phyloP scores from a whole-genome alignment of 371 early-diverging fungal genomes.

The Mucor sp. region DNA sequence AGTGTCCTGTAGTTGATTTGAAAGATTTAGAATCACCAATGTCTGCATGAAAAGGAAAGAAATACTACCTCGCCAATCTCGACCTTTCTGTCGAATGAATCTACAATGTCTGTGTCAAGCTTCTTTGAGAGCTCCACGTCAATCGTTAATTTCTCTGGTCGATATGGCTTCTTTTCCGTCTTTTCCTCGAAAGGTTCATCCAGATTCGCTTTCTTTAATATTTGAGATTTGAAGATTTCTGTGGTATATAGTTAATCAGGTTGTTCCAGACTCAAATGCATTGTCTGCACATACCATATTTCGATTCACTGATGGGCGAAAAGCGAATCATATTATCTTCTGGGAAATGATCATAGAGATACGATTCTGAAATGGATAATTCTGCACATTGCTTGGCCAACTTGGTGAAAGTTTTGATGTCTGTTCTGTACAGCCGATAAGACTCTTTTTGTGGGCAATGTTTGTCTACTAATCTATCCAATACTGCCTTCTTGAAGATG shows the following conservation, averaged over 20 bases:
- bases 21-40: neutral
- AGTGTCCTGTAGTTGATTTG: neutral
- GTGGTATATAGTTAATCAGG: neutral
- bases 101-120: neutral
- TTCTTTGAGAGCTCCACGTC: neutral
- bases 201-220: neutral
- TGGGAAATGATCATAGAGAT: slow-evolving; percentile 66
- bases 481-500: slow-evolving; percentile 75
- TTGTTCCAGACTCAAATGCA: neutral
- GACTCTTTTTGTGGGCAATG: slow-evolving; percentile 78
- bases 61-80: neutral
- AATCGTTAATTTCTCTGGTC: neutral
- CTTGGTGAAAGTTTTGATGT: slow-evolving; percentile 67
- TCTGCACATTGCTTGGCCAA: slow-evolving; percentile 83
- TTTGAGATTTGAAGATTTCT: neutral
- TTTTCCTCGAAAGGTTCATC: neutral
- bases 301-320: slow-evolving; percentile 53
- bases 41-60: neutral
- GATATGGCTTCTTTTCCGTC: neutral
- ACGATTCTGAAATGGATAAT: slow-evolving; percentile 72
- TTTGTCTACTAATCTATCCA: slow-evolving; percentile 70
- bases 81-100: neutral
- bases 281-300: slow-evolving; percentile 41
- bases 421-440: slow-evolving; percentile 68
- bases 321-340: slow-evolving; percentile 65